A percentile compares a stretch with the other conserved stretches of the same genome.
Evolutionary conservation across 371 early-diverging fungal species (phyloP).

Genomic region (Rhizopus delemar): DNA sequence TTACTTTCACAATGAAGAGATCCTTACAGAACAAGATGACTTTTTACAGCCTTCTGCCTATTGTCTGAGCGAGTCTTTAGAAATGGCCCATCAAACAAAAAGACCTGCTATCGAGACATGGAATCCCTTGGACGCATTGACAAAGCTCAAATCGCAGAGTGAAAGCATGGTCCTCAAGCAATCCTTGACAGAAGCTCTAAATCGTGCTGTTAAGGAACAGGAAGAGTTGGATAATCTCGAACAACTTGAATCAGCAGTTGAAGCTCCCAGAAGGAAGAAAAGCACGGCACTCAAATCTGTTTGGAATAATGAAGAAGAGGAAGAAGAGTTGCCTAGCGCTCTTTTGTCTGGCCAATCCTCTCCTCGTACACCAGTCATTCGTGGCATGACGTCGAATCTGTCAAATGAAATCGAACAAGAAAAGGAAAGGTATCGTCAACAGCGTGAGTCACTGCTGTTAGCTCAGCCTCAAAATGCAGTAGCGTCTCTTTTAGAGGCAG

Average conservation of each 20-base stretch:
- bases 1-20: slow-evolving; percentile 13
- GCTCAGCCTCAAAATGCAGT: slow-evolving; percentile 21
- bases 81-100: neutral
- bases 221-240: slow-evolving; percentile 8
- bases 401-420: slow-evolving; percentile 25
- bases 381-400: slow-evolving; percentile 10
- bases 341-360: slow-evolving; percentile 21
- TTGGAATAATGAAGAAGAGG: slow-evolving; percentile 24
- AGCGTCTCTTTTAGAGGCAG: slow-evolving; percentile 30
- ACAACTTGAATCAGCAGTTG: neutral
- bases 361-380: slow-evolving; percentile 29
- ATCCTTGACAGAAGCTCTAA: slow-evolving; percentile 20
- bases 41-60: slow-evolving; percentile 12
- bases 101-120: slow-evolving; percentile 4
- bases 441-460: slow-evolving; percentile 19
- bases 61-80: slow-evolving; percentile 10
- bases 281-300: slow-evolving; percentile 9
- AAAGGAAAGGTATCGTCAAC: slow-evolving; percentile 28
- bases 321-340: slow-evolving; percentile 16
- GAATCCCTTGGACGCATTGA: slow-evolving; percentile 23
- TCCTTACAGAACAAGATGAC: slow-evolving; percentile 7
- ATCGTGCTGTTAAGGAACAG: slow-evolving; percentile 11
- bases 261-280: neutral
- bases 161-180: slow-evolving; percentile 26
- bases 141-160: slow-evolving; percentile 17